Evolutionary conservation across 345 rosid genomes (phyloP).

Genomic region (Eucalyptus brandiana): DNA sequence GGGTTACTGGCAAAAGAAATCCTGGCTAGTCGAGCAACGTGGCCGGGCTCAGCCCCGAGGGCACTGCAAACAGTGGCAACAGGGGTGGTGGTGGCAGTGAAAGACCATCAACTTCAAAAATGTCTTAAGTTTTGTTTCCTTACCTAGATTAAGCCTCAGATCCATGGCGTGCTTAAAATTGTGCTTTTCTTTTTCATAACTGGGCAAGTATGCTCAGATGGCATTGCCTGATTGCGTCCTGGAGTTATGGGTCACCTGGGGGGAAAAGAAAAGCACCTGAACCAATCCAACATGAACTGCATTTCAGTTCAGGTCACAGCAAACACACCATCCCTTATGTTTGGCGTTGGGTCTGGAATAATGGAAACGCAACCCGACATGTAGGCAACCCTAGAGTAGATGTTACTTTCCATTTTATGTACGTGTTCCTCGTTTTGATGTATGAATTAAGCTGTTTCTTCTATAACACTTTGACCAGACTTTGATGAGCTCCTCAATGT

Average conservation of each 20-base stretch:
- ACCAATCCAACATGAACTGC: neutral
- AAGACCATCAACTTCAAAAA: neutral
- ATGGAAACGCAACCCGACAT: neutral
- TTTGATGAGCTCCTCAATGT: neutral
- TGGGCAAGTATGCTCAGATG: neutral
- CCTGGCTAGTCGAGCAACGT: conserved; percentile 51
- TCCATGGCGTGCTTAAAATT: neutral
- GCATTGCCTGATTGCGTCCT: neutral
- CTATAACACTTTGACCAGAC: neutral
- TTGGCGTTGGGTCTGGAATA: neutral
- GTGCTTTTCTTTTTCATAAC: neutral
- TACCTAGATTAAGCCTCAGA: neutral
- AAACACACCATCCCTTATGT: neutral
- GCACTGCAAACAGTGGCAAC: conserved; percentile 18
- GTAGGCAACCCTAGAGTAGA: neutral
- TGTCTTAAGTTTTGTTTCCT: neutral
- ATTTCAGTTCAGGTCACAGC: neutral
- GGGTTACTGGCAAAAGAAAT: conserved; percentile 36
- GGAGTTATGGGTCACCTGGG: neutral
- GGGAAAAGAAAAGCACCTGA: neutral
- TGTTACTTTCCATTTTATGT: neutral
- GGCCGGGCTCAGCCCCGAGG: conserved; percentile 38
- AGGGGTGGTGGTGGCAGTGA: neutral
- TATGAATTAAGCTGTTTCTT: neutral
- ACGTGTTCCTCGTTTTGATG: neutral